phyloP scores from a whole-genome alignment of 345 rosid species.

The Kandelia obovata region DNA sequence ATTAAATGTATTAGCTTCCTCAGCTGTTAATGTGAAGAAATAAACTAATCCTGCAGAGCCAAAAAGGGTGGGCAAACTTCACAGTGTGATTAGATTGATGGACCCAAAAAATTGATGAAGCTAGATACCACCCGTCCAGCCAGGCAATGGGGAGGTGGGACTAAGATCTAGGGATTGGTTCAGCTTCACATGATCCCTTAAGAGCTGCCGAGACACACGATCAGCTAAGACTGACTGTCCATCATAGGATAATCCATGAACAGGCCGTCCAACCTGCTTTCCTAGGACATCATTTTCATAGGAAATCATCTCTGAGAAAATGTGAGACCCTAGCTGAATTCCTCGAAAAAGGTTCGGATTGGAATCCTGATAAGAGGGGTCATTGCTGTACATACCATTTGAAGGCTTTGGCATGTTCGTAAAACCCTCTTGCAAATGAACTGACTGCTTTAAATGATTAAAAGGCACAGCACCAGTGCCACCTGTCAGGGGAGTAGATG shows the following conservation, averaged over 20 bases:
- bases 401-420: constrained; percentile 38
- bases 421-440: constrained; percentile 44
- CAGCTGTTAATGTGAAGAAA: constrained; percentile 20
- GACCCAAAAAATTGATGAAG: constrained; percentile 9
- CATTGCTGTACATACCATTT: constrained; percentile 30
- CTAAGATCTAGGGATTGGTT: constrained; percentile 45
- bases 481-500: constrained; percentile 57
- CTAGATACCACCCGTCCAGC: constrained; percentile 29
- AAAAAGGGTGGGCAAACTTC: constrained; percentile 17
- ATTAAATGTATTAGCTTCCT: constrained; percentile 22
- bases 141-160: constrained; percentile 38
- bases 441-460: constrained; percentile 39
- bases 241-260: constrained; percentile 33
- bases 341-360: constrained; percentile 45
- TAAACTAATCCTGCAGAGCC: constrained; percentile 14
- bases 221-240: constrained; percentile 54
- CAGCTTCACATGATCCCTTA: constrained; percentile 42
- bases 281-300: constrained; percentile 34
- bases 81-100: constrained; percentile 9
- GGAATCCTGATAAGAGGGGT: constrained; percentile 36
- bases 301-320: constrained; percentile 37
- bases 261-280: constrained; percentile 37
- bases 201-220: constrained; percentile 51
- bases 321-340: constrained; percentile 40
- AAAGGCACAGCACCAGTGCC: constrained; percentile 50